phyloP scores from a whole-genome alignment of 768 basidiomycete species.

The Daedaleopsis sinensis region DNA sequence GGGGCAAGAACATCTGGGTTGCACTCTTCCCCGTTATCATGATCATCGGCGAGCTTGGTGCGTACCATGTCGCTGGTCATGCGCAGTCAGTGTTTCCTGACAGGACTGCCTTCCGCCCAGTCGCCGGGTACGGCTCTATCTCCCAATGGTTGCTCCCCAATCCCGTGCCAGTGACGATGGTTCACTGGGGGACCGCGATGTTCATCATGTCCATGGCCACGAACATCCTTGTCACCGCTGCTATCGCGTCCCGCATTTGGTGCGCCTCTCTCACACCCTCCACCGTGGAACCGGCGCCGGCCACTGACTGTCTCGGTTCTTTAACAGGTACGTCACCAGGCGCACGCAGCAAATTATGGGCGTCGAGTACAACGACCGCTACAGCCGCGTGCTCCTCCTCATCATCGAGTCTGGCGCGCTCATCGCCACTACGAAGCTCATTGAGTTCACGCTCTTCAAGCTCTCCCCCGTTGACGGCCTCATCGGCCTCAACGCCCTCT shows the following conservation, averaged over 20 bases:
- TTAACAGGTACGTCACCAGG: not conserved
- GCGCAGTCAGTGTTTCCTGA: not conserved
- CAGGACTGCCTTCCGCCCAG: not conserved
- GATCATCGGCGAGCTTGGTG: conserved; percentile 3
- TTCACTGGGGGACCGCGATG: conserved; percentile 9
- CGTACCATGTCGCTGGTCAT: not conserved
- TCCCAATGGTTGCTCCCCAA: conserved; percentile 5
- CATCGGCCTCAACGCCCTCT: conserved; percentile 10
- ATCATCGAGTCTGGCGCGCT: conserved; percentile 17
- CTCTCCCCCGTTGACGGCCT: conserved; percentile 9
- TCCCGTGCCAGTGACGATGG: not conserved
- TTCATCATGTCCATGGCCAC: conserved; percentile 11
- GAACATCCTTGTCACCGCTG: conserved; percentile 15
- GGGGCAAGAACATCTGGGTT: conserved; percentile 4
- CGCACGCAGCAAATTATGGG: not conserved
- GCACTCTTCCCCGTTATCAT: conserved; percentile 4
- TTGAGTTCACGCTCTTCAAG: conserved; percentile 17
- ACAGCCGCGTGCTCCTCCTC: conserved; percentile 13
- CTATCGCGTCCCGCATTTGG: conserved; percentile 17
- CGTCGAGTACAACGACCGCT: not conserved
- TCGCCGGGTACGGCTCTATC: conserved; percentile 12
- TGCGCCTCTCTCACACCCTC: not conserved
- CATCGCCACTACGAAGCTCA: conserved; percentile 15
- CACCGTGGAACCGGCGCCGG: too few relatives aligned
- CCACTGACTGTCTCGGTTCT: not conserved